Base-by-base conservation (phyloP, 1,284 basidiomycete genomes). In the Papiliotrema nemorosa region DNA sequence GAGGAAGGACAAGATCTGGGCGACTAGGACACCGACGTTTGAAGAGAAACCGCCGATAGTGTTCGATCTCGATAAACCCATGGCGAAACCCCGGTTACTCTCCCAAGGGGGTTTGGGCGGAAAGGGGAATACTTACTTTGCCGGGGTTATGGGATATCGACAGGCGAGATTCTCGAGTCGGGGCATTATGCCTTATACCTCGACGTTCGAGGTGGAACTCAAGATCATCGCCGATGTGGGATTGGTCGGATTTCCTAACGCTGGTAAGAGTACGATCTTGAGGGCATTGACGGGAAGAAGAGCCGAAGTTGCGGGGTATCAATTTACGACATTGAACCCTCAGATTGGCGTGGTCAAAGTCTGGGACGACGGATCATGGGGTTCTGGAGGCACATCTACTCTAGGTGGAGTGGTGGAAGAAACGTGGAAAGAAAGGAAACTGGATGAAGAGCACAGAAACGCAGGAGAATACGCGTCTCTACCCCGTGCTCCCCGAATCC, bases 241-340 rank as follows among this genome's bases (percentile, higher is more conserved):
- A 0, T 78, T 99, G 12, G 93, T 99, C 3, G 96, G 94, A 0
- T 84, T 97, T 74, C 96, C 96, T 1, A 99, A 98, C 63, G 91
- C 90, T 0, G 81, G 81, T 18, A 82, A 81, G 62, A 78, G 86
- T 67, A 98, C 94, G 0, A 77, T 99, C 18, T 78, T 98, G 3
- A 85, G 90, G 13, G 89, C 91, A 0, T 77, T 98, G 18, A 97
- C 92, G 0, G 89, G 88, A 5, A 87, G 88, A 12, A 85, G 84
- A 63, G 90, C 88, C 2, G 86, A 90, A 64, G 86, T 97, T 5
- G 96, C 92, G 0, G 81, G 84, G 6, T 97, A 96, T 72, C 85
- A 88, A 2, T 97, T 97, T 73, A 97, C 94, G 9, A 98, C 92
- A 1, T 79, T 97, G 36, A 94, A 94, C 58, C 96, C 94, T 1